Conservation (phyloP, 176 grass and related monocot genomes). For the Tillandsia leiboldiana region DNA sequence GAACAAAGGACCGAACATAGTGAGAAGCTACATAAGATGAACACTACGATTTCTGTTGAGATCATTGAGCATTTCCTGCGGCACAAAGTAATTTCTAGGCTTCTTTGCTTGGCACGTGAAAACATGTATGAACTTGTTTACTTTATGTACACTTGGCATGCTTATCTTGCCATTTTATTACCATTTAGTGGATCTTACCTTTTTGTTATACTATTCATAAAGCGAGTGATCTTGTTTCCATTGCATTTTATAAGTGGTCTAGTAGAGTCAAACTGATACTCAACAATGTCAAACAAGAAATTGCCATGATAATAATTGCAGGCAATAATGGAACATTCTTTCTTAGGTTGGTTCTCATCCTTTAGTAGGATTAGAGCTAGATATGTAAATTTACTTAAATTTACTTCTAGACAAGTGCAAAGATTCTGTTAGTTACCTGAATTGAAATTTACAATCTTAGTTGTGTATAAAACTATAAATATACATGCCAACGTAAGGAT, state of each 20-base stretch:
- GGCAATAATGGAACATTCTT: too few relatives aligned
- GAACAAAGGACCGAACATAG: slow-evolving; percentile 52
- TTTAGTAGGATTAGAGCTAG: too few relatives aligned
- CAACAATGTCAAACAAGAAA: too few relatives aligned
- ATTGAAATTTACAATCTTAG: too few relatives aligned
- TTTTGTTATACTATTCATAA: background rate
- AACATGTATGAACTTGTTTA: slow-evolving; percentile 86
- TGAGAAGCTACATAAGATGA: slow-evolving; percentile 66
- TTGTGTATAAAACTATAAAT: too few relatives aligned
- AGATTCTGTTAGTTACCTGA: too few relatives aligned
- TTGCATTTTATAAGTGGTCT: background rate
- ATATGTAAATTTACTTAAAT: too few relatives aligned
- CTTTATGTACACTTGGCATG: slow-evolving; percentile 23
- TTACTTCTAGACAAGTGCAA: too few relatives aligned
- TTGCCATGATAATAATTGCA: too few relatives aligned
- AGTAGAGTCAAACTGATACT: too few relatives aligned
- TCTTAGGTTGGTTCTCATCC: too few relatives aligned
- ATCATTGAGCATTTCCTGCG: slow-evolving; percentile 68
- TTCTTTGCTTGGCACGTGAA: slow-evolving; percentile 87
- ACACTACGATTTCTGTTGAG: slow-evolving; percentile 60
- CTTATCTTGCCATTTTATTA: slow-evolving; percentile 16
- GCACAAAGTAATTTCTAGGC: slow-evolving; percentile 90
- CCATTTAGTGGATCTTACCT: slow-evolving; percentile 4
- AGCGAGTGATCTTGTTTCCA: background rate
- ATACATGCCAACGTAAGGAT: too few relatives aligned